Evolutionary conservation across 768 basidiomycete genomes (phyloP).

Genomic region (Amanita molliuscula): DNA sequence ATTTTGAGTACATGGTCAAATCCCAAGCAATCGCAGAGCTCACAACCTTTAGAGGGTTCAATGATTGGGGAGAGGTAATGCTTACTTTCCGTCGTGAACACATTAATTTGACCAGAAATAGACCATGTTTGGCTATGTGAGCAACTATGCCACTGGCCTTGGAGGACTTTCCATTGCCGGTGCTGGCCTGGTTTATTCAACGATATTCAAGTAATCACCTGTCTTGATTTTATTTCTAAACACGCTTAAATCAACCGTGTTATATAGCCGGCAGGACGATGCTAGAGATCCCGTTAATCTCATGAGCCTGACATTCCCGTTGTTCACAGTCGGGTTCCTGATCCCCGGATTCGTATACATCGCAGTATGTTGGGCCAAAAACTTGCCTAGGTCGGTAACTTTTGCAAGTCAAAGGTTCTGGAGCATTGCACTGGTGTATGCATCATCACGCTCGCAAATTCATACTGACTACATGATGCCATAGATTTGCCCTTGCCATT

Average conservation of each 20-base stretch:
- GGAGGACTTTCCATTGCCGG: slow-evolving; percentile 13
- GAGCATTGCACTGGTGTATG: slow-evolving; percentile 12
- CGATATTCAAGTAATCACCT: slow-evolving; percentile 13
- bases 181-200: slow-evolving; percentile 16
- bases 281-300: slow-evolving; percentile 13
- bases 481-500: slow-evolving; percentile 9
- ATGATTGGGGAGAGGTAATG: too few relatives aligned
- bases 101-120: neutral
- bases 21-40: too few relatives aligned
- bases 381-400: slow-evolving; percentile 10
- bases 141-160: slow-evolving; percentile 6
- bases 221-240: neutral
- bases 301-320: slow-evolving; percentile 18
- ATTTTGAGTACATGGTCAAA: too few relatives aligned
- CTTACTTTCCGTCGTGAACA: neutral
- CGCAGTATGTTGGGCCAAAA: slow-evolving; percentile 12
- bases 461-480: neutral
- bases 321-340: slow-evolving; percentile 17
- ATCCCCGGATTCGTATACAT: slow-evolving; percentile 14
- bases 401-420: slow-evolving; percentile 16
- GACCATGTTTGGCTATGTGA: neutral
- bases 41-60: too few relatives aligned
- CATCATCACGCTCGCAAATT: neutral
- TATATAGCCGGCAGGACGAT: slow-evolving; percentile 7
- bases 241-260: neutral